Evolutionary conservation across 1,139 yeast species (phyloP), one percentile per base, ranked within the genome.

Genomic region (Saccharomycopsis hybrid): DNA sequence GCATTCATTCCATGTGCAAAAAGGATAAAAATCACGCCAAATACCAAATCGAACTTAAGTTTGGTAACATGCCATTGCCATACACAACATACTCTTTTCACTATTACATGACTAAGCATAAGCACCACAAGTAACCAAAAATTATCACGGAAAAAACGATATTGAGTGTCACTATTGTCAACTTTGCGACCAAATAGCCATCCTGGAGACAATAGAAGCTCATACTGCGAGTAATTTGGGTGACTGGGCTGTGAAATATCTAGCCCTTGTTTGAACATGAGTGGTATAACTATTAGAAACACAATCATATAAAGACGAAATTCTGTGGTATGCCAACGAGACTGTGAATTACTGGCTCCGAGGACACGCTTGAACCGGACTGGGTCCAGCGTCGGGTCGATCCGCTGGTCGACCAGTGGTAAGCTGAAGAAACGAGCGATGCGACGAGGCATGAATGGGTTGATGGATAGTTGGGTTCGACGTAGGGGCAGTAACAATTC

Each of bases 121-220:
- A 88, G 70, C 1, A 68, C 77, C 29, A 72, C 63, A 47, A 94
- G 67, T 49, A 85, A 64, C 8, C 80, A 77, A 57, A 90, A 73
- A 62, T 88, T 89, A 60, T 85, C 83, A 59, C 98, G 75, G 64
- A 94, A 89, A 60, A 89, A 87, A 32, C 88, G 70, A 62, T 92
- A 94, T 65, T 94, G 99, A 39, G 73, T 72, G 63, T 94, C 99
- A 3, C 96, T 84, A 63, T 90, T 90, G 63, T 94, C 97, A 58
- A 78, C 94, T 69, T 78, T 83, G 33, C 94, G 67, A 2, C 90
- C 89, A 57, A 81, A 79, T 57, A 86, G 65, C 96, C 95, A 87
- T 2, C 90, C 85, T 7, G 75, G 67, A 43, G 82, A 74, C 52
- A 92, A 70, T 43, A 82, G 67, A 49, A 79, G 76, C 55, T 76